Base-by-base conservation (phyloP, 2,329 filamentous ascomycete genomes). In the Aspergillus transmontanensis region DNA sequence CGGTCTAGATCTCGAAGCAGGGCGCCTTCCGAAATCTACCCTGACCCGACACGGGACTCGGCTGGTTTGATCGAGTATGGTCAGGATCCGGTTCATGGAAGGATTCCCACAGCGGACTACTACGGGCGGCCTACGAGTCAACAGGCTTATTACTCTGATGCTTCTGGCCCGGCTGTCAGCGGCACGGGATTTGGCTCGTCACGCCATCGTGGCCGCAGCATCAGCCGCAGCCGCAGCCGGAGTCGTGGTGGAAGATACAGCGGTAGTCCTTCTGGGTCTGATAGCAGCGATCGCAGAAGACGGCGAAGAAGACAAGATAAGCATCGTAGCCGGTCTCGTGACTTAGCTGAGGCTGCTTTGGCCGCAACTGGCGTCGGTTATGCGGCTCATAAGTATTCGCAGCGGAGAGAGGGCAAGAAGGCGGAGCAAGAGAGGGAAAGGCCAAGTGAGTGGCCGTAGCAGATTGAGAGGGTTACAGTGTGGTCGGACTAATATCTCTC, bases 21-120 rank as follows among this genome's bases (percentile, higher is more conserved):
- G 55, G 75, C 76, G 57, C 75, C 76, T 50, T 81, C 80, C 62
- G 69, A 75, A 14, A 68, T 69, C n/a, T 79, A 81, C 62, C 73
- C 77, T 21, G 79, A 81, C 59, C 75, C 75, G 26, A 65, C 73
- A 16, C 72, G 75, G 36, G 80, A 82, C 69, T 80, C 78, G 68
- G 78, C 82, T 71, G 82, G 80, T 64, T 76, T 89, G 75, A 87
- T 89, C 77, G 87, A 88, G 73, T 89, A 90, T 74, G 87, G 87
- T 67, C 82, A 84, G 72, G 84, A 86, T 71, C 87, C 87, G 9
- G 85, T 89, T 60, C 83, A 86, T 68, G 83, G 85, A 69, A 85
- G 85, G 69, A 81, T 81, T 56, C 80, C 78, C 28, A 71, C 78
- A 30, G 79, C 78, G 58, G 78, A 82, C 64, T 82, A 83, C 66